These are phyloP conservation scores for Xylariales sp. DNA, from an alignment of 2,329 filamentous ascomycete species.

Conservation along the genomic window DNA sequence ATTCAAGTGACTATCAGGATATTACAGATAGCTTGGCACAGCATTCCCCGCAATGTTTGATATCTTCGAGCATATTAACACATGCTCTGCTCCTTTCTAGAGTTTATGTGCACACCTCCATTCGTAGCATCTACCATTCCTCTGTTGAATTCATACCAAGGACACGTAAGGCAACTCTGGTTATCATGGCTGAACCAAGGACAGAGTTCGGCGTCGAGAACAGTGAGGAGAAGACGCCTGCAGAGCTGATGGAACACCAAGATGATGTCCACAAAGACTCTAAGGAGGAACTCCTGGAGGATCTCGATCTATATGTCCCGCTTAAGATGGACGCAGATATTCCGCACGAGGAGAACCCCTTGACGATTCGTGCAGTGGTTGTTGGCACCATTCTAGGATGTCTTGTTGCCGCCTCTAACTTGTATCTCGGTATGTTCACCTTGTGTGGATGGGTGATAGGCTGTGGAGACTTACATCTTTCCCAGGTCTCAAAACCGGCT, in stretches of 20 bases:
- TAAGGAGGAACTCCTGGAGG: not conserved
- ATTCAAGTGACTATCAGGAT: too few relatives aligned
- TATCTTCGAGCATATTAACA: too few relatives aligned
- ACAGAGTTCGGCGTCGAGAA: not conserved
- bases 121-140: too few relatives aligned
- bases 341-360: not conserved
- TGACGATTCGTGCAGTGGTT: slow-evolving; percentile 35
- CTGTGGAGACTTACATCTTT: too few relatives aligned
- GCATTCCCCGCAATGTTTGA: too few relatives aligned
- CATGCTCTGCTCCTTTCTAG: too few relatives aligned
- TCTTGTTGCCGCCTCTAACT: slow-evolving; percentile 43
- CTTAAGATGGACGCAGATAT: slow-evolving; percentile 1
- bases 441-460: too few relatives aligned
- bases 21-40: too few relatives aligned
- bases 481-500: slow-evolving; percentile 21
- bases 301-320: not conserved
- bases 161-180: too few relatives aligned
- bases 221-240: not conserved
- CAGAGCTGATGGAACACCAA: not conserved
- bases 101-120: too few relatives aligned
- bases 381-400: slow-evolving; percentile 40
- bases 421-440: slow-evolving; percentile 30
- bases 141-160: too few relatives aligned
- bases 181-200: not conserved
- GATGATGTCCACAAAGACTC: not conserved